Evolutionary conservation across 805 yeast species (phyloP).

Genomic region (Wickerhamiella azymoides): DNA sequence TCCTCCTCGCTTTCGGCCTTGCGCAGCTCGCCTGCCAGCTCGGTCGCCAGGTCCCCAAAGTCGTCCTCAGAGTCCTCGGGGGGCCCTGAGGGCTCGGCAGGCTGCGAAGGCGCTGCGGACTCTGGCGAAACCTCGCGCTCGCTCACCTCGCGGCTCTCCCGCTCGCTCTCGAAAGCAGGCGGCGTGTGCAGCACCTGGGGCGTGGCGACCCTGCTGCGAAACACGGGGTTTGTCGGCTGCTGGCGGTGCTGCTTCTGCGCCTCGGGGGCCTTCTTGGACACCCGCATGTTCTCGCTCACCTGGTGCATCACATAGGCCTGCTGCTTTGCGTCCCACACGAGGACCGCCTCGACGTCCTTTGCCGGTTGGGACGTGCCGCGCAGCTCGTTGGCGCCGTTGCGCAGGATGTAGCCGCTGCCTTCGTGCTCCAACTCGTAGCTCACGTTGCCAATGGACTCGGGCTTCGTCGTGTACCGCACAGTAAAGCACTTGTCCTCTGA

Average conservation of each 20-base stretch:
- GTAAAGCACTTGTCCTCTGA: constrained; percentile 5
- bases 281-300: constrained; percentile 1
- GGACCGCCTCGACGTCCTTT: constrained; percentile 7
- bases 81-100: too few species aligned
- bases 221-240: not conserved
- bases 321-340: constrained; percentile 1
- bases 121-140: too few species aligned
- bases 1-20: not conserved
- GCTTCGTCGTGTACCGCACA: constrained; percentile 5
- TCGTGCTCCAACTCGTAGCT: not conserved
- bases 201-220: not conserved
- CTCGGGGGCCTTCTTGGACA: too few species aligned
- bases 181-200: constrained; percentile 2
- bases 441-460: not conserved
- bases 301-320: constrained; percentile 1
- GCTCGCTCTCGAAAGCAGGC: not conserved
- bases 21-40: constrained; percentile 5
- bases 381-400: not conserved
- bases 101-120: too few species aligned
- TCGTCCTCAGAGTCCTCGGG: constrained; percentile 5
- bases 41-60: constrained; percentile 5
- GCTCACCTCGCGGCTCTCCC: too few species aligned
- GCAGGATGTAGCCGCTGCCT: not conserved
- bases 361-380: not conserved
- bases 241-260: not conserved